These are phyloP conservation scores for Penicillium turbatum DNA, from an alignment of 495 filamentous ascomycete genomes.

Conservation along the genomic window DNA sequence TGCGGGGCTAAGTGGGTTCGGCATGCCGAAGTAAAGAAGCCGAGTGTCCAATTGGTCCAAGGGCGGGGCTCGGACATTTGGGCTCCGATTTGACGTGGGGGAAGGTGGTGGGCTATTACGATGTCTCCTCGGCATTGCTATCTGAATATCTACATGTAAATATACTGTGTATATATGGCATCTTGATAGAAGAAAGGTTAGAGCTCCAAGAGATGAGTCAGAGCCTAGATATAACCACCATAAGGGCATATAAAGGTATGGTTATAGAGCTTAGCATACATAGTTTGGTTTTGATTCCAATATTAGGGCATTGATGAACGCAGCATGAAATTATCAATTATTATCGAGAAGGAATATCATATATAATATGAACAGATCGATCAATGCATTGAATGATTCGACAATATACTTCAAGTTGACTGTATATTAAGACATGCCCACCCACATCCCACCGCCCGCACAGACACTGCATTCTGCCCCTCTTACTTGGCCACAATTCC, in stretches of 20 bases:
- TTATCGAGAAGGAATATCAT: too few relatives aligned
- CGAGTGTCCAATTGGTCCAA: slow-evolving; percentile 27
- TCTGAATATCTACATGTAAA: neutral
- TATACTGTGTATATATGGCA: too few relatives aligned
- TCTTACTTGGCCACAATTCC: slow-evolving; percentile 19
- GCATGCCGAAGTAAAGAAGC: slow-evolving; percentile 33
- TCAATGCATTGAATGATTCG: too few relatives aligned
- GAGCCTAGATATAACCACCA: neutral
- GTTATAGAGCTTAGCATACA: neutral
- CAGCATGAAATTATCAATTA: too few relatives aligned
- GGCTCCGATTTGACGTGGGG: neutral
- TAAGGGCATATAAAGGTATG: neutral
- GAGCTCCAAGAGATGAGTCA: too few relatives aligned
- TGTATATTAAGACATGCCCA: too few relatives aligned
- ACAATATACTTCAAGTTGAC: too few relatives aligned
- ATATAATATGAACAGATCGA: too few relatives aligned
- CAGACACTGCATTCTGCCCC: slow-evolving; percentile 16
- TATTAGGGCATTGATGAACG: neutral
- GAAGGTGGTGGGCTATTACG: neutral
- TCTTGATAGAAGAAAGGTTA: too few relatives aligned
- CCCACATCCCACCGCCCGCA: slow-evolving; percentile 14
- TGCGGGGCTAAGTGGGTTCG: slow-evolving; percentile 25
- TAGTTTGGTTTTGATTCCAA: neutral
- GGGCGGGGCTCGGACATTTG: neutral
- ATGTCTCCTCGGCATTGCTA: slow-evolving; percentile 7